Conservation (phyloP, 192 early-diverging fungal genomes). For the Dissophora ornata region DNA sequence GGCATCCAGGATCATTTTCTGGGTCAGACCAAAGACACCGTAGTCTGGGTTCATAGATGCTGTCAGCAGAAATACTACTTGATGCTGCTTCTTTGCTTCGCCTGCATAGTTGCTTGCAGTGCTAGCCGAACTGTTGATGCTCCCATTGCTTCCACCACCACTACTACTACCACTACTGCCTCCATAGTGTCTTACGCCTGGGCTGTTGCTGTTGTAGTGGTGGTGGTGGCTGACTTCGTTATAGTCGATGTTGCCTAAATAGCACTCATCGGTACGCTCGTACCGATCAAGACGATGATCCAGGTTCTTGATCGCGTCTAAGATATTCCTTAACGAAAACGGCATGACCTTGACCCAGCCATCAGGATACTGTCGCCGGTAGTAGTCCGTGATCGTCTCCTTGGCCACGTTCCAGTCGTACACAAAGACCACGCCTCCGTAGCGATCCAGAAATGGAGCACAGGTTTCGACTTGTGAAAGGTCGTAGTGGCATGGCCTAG, state of each 20-base stretch:
- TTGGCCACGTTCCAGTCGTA: slow-evolving; percentile 56
- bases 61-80: slow-evolving; percentile 52
- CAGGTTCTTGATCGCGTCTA: slow-evolving; percentile 36
- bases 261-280: not conserved
- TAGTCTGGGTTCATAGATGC: slow-evolving; percentile 52
- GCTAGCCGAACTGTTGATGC: slow-evolving; percentile 8
- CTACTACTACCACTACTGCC: too few species aligned
- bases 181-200: too few species aligned
- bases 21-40: slow-evolving; percentile 31
- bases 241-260: too few species aligned
- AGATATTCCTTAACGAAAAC: slow-evolving; percentile 50
- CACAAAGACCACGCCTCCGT: slow-evolving; percentile 54
- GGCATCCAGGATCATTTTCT: slow-evolving; percentile 37
- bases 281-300: slow-evolving; percentile 43
- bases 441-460: slow-evolving; percentile 53
- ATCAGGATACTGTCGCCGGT: slow-evolving; percentile 45
- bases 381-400: slow-evolving; percentile 51
- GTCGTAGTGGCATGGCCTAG: slow-evolving; percentile 53
- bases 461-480: slow-evolving; percentile 52
- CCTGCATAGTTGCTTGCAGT: not conserved
- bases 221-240: too few species aligned
- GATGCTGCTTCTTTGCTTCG: slow-evolving; percentile 35
- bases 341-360: slow-evolving; percentile 53
- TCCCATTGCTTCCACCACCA: slow-evolving; percentile 4
- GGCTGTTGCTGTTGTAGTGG: too few species aligned